Base-by-base conservation (phyloP, 768 basidiomycete genomes). In the Calocybe gangraenosa region DNA sequence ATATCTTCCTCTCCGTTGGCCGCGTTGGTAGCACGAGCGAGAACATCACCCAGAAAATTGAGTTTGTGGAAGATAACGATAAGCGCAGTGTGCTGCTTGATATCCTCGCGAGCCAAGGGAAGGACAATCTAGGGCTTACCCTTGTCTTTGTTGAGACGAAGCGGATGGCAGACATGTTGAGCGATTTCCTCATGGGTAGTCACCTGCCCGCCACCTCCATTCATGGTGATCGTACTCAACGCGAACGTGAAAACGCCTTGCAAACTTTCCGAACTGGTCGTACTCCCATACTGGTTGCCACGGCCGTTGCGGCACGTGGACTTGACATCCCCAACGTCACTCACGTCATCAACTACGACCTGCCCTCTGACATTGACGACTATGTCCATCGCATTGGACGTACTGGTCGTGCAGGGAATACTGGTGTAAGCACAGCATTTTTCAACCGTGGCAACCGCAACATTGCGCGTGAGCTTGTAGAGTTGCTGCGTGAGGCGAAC, bases 81-180 rank as follows among this genome's bases (percentile, higher is more conserved):
- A 99, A 99, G 73, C 88, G 92, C 57, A 97, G 93, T 19, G 90
- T 97, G 23, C 77, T 99, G 2, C 81, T 99, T 46, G 96, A 99
- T 62, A 82, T 99, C 49, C 81, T 99, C 43, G 81, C 81, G 34
- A 88, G 91, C 25, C 84, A 92, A 53, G 67, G 71, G 46, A 73
- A 78, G 49, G 65, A 81, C 59, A 67, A 70, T 32, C 47, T 73
- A 14, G 92, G 92, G 25, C 74, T 98, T 21, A 92, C 93, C 14
- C 82, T 99, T 41, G 84, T 99, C 58, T 99, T 99, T 65, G 95
- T 98, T 50, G 96, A 99, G 78, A 99, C 96, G 45, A 99, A 99
- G 74, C 82, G 95, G 53, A 98, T 97, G 93, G 96, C 96, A 22
- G 96, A 99, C 58, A 89, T 88, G 82, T 78, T 99, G 10, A 96